These are phyloP conservation scores for Stephanodiscus triporus DNA, from an alignment of 108 stramenopile species.

Conservation along the genomic window DNA sequence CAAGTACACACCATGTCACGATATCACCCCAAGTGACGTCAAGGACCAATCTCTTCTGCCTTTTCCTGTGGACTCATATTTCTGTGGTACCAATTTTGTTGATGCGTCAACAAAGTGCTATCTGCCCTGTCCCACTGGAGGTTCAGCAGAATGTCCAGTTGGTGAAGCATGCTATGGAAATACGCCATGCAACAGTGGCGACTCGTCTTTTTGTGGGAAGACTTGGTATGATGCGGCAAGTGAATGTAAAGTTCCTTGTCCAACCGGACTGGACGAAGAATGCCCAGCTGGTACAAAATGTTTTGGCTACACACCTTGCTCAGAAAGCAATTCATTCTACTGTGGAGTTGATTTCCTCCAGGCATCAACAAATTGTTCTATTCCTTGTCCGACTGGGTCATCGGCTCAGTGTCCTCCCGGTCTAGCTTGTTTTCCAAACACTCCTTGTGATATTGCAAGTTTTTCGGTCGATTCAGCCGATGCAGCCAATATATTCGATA, in stretches of 20 bases:
- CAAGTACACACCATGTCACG: constrained; percentile 51
- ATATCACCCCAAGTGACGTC: constrained; percentile 7
- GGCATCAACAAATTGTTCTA: constrained; percentile 45
- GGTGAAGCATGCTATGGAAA: constrained; percentile 53
- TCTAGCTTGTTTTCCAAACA: constrained; percentile 52
- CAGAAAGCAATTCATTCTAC: constrained; percentile 46
- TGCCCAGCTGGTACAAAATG: constrained; percentile 46
- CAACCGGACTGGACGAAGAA: constrained; percentile 47
- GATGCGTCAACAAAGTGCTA: constrained; percentile 49
- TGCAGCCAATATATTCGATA: background rate
- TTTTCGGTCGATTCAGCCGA: background rate
- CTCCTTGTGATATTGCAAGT: constrained; percentile 35
- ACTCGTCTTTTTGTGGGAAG: constrained; percentile 48
- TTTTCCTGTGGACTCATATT: constrained; percentile 36
- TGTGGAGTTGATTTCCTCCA: constrained; percentile 52
- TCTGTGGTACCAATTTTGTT: constrained; percentile 42
- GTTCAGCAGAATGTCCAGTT: constrained; percentile 48
- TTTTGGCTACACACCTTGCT: constrained; percentile 50
- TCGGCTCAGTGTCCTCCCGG: constrained; percentile 40
- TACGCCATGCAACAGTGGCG: constrained; percentile 44
- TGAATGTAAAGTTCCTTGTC: constrained; percentile 47
- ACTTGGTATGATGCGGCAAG: constrained; percentile 56
- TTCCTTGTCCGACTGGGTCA: constrained; percentile 41
- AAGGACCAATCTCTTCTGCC: background rate
- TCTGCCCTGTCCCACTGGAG: constrained; percentile 50